These are phyloP conservation scores for Knufia fluminis DNA, from an alignment of 2,329 filamentous ascomycete species.

Conservation along the genomic window DNA sequence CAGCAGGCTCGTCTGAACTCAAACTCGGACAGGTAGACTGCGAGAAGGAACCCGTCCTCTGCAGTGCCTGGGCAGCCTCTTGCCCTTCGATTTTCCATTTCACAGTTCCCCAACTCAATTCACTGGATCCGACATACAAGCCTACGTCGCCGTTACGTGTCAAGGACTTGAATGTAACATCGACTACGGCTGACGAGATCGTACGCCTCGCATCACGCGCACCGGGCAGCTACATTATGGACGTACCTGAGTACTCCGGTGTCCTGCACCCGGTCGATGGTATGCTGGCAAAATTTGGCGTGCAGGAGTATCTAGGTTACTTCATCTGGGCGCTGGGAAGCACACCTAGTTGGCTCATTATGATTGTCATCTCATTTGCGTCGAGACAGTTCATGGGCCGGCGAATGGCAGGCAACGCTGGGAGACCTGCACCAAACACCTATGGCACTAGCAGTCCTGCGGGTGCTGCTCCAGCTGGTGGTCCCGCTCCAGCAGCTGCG, in stretches of 20 bases:
- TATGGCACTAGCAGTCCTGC: not conserved
- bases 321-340: conserved; percentile 46
- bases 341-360: conserved; percentile 56
- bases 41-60: conserved; percentile 49
- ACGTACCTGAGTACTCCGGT: conserved; percentile 46
- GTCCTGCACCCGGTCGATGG: conserved; percentile 54
- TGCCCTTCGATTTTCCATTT: conserved; percentile 51
- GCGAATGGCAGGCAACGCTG: conserved; percentile 10
- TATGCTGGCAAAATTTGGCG: conserved; percentile 42
- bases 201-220: conserved; percentile 43
- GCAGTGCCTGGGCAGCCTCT: conserved; percentile 50
- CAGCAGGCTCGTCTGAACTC: conserved; percentile 44
- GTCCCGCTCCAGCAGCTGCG: conserved; percentile 9
- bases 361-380: conserved; percentile 54
- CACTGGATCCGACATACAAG: conserved; percentile 44
- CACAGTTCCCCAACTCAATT: conserved; percentile 38
- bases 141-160: conserved; percentile 45
- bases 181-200: conserved; percentile 47
- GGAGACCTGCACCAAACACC: not conserved
- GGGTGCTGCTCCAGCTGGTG: conserved; percentile 5
- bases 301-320: conserved; percentile 48
- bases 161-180: conserved; percentile 48
- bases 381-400: conserved; percentile 49
- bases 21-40: conserved; percentile 51
- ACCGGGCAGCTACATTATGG: conserved; percentile 33